Base-by-base conservation (phyloP, 179 eudicot genomes). In the Nepenthes alata region DNA sequence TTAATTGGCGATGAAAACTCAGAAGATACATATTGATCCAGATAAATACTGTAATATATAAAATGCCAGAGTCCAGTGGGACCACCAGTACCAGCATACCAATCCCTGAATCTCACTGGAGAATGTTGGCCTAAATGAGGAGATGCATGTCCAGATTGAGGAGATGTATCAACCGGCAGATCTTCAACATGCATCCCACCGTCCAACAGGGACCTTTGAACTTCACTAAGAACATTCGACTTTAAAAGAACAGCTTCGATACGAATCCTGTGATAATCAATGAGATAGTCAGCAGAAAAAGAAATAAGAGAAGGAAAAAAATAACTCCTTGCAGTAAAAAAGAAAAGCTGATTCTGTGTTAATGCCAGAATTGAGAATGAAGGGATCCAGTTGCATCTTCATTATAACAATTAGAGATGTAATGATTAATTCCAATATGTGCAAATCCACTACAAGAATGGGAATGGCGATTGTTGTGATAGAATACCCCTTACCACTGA, bases 61-160 rank as follows among this genome's bases (percentile, higher is more conserved):
- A 91, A 91, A 78, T 91, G 96, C 96, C 96, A 91, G 38, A 91
- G 88, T 58, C 98, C 98, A 75, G 83, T 80, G 16, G 91, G 89
- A 70, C 98, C 98, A 61, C 98, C 98, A 53, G 66, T 66, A 50
- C 89, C 83, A 59, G 59, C 67, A 67, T 64, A 71, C 15, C 82
- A 68, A 60, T 88, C 88, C 57, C 76, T 74, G 54, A 64, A 48
- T 65, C 75, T 77, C 48, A 77, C 85, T n/a, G 77, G 78, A 37
- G 88, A 72, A 68, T 73, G 74, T 66, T 89, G 89, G 61, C 95
- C 86, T 61, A 83, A 67, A 72, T 83, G 95, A 50, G 88, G 81
- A 76, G 87, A 84, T 3, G 78, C 67, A 70, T 81, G 67, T 56
- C 88, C 83, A 66, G 83, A 59, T 53, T 72, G 84, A 75, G 91